phyloP scores from a whole-genome alignment of 2,329 filamentous ascomycete species.

The Corynespora cassiicola region DNA sequence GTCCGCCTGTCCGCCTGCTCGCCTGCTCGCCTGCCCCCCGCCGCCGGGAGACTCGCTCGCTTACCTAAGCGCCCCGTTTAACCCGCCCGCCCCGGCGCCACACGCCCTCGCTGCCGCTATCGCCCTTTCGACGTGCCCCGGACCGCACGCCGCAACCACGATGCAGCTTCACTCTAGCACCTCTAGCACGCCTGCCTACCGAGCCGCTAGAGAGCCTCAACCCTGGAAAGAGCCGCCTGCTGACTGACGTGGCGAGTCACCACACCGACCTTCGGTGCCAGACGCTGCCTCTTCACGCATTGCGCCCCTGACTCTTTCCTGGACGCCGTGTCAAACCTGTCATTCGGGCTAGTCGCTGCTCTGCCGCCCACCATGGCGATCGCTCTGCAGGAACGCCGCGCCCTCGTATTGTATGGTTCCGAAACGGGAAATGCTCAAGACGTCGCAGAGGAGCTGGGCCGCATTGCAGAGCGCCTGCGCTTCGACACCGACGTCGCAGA shows the following conservation, averaged over 20 bases:
- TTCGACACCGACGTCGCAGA: slow-evolving; percentile 79
- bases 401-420: slow-evolving; percentile 86
- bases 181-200: slow-evolving; percentile 9
- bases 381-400: slow-evolving; percentile 47
- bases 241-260: slow-evolving; percentile 28
- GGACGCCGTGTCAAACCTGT: too few species aligned
- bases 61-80: background rate
- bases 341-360: slow-evolving; percentile 1
- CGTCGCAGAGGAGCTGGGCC: slow-evolving; percentile 82
- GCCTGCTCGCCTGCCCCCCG: too few species aligned
- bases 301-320: too few species aligned
- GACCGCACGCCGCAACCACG: slow-evolving; percentile 14
- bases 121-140: slow-evolving; percentile 1
- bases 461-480: slow-evolving; percentile 75
- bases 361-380: slow-evolving; percentile 25
- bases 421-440: slow-evolving; percentile 96
- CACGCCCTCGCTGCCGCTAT: slow-evolving; percentile 1
- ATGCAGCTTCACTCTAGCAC: slow-evolving; percentile 19
- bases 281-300: too few species aligned
- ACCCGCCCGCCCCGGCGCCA: background rate
- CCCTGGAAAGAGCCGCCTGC: slow-evolving; percentile 27
- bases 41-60: too few species aligned
- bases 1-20: too few species aligned
- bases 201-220: slow-evolving; percentile 23
- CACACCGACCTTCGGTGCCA: slow-evolving; percentile 2